These are phyloP conservation scores for Heterobasidion irregulare DNA, from an alignment of 1,284 basidiomycete species.

Conservation along the genomic window DNA sequence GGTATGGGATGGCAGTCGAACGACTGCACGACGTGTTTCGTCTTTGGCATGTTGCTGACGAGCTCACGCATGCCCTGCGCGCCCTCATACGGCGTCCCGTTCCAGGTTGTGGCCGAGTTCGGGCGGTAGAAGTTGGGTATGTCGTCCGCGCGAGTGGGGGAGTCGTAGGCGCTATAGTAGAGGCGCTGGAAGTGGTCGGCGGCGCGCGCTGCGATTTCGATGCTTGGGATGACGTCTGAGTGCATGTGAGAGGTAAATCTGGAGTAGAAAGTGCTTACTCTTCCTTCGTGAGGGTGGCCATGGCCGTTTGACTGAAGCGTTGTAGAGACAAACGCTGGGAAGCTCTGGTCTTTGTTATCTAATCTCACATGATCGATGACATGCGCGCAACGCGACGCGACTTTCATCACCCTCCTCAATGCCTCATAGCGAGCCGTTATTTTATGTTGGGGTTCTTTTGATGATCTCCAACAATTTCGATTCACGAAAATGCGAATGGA, in stretches of 20 bases:
- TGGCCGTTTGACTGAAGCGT: too few species aligned
- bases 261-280: slow-evolving; percentile 13
- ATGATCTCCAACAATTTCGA: too few species aligned
- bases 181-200: slow-evolving; percentile 73
- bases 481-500: too few species aligned
- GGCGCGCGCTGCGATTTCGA: slow-evolving; percentile 74
- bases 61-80: slow-evolving; percentile 57
- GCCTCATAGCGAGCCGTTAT: too few species aligned
- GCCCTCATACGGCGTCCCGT: slow-evolving; percentile 74
- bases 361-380: neutral
- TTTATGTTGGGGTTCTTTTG: too few species aligned
- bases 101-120: slow-evolving; percentile 73
- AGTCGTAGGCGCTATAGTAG: slow-evolving; percentile 75
- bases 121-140: slow-evolving; percentile 73
- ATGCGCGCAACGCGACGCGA: too few species aligned
- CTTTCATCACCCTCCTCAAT: too few species aligned
- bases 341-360: neutral
- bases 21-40: slow-evolving; percentile 76
- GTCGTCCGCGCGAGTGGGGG: slow-evolving; percentile 56
- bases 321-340: neutral
- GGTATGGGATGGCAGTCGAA: slow-evolving; percentile 85
- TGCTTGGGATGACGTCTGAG: slow-evolving; percentile 30
- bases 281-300: slow-evolving; percentile 17
- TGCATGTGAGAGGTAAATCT: neutral
- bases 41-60: slow-evolving; percentile 60